Conservation (phyloP, 2,329 filamentous ascomycete genomes). For the Chrysoporthe deuterocubensis region DNA sequence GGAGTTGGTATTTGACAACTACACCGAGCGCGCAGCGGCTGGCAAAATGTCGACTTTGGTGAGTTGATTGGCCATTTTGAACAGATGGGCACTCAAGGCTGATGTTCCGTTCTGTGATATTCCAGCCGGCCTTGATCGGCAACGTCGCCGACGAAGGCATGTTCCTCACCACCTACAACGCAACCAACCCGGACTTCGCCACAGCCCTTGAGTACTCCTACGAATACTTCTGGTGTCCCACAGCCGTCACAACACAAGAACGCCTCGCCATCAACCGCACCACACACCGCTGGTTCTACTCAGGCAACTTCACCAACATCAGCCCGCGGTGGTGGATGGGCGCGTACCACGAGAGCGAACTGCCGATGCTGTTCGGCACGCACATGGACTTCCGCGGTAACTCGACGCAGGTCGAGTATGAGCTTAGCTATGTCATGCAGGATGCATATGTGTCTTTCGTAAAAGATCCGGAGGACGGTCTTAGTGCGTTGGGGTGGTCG, state of each 20-base stretch:
- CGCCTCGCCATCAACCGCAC: slow-evolving; percentile 23
- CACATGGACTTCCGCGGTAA: slow-evolving; percentile 31
- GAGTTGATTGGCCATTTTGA: slow-evolving; percentile 11
- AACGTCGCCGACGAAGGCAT: slow-evolving; percentile 33
- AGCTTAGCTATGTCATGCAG: slow-evolving; percentile 31
- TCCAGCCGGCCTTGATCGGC: slow-evolving; percentile 33
- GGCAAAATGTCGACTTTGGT: slow-evolving; percentile 36
- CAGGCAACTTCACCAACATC: slow-evolving; percentile 38
- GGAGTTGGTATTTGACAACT: slow-evolving; percentile 39
- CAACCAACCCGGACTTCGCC: slow-evolving; percentile 28
- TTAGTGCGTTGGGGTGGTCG: slow-evolving; percentile 36
- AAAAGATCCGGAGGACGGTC: slow-evolving; percentile 46
- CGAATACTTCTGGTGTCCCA: slow-evolving; percentile 34
- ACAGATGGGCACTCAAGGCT: background rate
- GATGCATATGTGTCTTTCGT: slow-evolving; percentile 31
- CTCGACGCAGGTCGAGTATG: slow-evolving; percentile 28
- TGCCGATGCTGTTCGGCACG: slow-evolving; percentile 41
- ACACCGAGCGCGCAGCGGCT: slow-evolving; percentile 34
- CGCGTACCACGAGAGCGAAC: slow-evolving; percentile 38
- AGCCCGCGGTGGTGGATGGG: slow-evolving; percentile 35
- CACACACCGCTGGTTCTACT: slow-evolving; percentile 36
- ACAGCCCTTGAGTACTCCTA: slow-evolving; percentile 25
- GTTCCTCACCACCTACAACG: slow-evolving; percentile 30
- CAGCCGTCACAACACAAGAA: slow-evolving; percentile 22
- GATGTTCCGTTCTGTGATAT: background rate